Percentiles rank a stretch among this genome's conserved stretches.
phyloP scores from a whole-genome alignment of 2,329 filamentous ascomycete species.

The Apiospora arundinis region DNA sequence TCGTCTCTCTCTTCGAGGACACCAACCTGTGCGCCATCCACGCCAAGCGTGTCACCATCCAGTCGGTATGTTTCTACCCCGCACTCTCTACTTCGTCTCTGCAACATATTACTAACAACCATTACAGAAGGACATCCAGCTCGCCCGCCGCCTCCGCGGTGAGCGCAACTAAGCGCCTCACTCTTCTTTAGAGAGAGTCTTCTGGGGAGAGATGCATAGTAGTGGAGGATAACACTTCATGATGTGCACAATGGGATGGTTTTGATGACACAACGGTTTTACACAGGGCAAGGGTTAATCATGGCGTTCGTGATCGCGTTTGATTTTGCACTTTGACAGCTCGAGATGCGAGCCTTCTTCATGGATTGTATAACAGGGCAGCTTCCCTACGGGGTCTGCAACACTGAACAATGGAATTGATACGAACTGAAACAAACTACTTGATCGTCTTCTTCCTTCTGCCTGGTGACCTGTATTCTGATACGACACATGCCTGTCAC shows the following conservation, averaged over 20 bases:
- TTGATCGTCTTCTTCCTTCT: not conserved
- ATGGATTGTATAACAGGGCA: constrained; percentile 51
- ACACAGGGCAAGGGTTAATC: constrained; percentile 47
- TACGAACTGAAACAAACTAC: constrained; percentile 40
- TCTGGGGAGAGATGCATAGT: constrained; percentile 29
- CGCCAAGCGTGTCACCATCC: constrained; percentile 99
- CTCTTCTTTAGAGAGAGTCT: constrained; percentile 32
- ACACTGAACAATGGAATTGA: constrained; percentile 44
- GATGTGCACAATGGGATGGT: constrained; percentile 47
- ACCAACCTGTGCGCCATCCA: constrained; percentile 99
- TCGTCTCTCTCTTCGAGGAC: constrained; percentile 97
- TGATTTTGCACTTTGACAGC: constrained; percentile 36
- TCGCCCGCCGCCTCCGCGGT: constrained; percentile 92
- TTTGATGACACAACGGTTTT: constrained; percentile 44
- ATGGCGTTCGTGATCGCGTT: constrained; percentile 50
- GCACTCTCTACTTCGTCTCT: not conserved
- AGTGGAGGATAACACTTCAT: constrained; percentile 48
- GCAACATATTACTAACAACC: constrained; percentile 43
- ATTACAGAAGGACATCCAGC: constrained; percentile 86
- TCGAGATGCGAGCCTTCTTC: constrained; percentile 23
- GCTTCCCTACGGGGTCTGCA: constrained; percentile 34
- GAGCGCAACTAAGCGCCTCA: constrained; percentile 75
- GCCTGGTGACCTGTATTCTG: not conserved
- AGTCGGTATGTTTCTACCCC: constrained; percentile 58
- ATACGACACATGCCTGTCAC: no score